Evolutionary conservation across 177 flowering plant genomes (phyloP).

Genomic region (Vitis hybrid): DNA sequence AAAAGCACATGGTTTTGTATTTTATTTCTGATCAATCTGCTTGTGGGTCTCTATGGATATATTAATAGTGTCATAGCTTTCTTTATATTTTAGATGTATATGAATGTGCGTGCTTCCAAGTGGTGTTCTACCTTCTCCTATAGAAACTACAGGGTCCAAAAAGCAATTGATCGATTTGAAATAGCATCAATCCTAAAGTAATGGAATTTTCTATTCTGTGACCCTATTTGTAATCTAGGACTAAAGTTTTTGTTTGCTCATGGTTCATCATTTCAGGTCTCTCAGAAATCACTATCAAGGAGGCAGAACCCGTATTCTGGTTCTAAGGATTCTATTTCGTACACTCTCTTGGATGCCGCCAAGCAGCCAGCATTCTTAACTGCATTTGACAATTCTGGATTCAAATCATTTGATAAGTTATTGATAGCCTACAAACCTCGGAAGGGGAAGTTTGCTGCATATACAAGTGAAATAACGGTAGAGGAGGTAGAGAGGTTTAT

Average conservation of each 20-base stretch:
- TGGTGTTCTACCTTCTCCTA: too few relatives aligned
- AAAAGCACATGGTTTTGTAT: not conserved
- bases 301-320: constrained; percentile 32
- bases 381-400: constrained; percentile 68
- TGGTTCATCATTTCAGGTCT: constrained; percentile 49
- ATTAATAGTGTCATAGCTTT: too few relatives aligned
- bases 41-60: not conserved
- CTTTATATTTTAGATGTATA: too few relatives aligned
- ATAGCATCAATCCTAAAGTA: too few relatives aligned
- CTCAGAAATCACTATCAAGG: constrained; percentile 76
- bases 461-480: constrained; percentile 32
- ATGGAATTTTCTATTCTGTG: too few relatives aligned
- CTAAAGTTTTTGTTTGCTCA: not conserved
- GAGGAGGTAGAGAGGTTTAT: constrained; percentile 75
- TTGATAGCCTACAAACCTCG: constrained; percentile 84
- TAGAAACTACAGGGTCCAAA: too few relatives aligned
- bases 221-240: too few relatives aligned
- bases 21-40: not conserved
- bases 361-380: constrained; percentile 60
- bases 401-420: constrained; percentile 52
- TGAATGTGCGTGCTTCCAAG: too few relatives aligned
- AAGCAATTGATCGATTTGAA: not conserved
- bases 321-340: constrained; percentile 53
- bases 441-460: constrained; percentile 64
- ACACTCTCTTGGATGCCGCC: constrained; percentile 63